These are phyloP conservation scores for Reutealis trisperma DNA, from an alignment of 345 rosid genomes.

Conservation along the genomic window DNA sequence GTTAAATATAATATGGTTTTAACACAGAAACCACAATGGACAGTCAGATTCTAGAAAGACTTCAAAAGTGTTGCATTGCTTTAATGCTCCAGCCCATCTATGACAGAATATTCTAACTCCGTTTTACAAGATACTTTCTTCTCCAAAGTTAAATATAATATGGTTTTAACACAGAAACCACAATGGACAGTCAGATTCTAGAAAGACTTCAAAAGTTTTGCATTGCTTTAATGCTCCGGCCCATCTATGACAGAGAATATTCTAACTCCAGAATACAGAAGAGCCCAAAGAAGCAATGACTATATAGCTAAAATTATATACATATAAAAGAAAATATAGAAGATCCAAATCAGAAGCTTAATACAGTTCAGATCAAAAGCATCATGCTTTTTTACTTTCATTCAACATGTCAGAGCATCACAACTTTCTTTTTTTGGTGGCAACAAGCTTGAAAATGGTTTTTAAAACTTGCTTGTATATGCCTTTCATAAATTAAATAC, in stretches of 20 bases:
- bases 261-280: not conserved
- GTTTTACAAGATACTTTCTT: not conserved
- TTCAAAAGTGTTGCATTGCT: not conserved
- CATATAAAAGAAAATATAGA: not conserved
- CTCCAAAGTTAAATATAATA: not conserved
- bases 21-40: not conserved
- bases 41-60: not conserved
- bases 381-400: not conserved
- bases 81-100: not conserved
- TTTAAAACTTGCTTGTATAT: not conserved
- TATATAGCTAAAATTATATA: not conserved
- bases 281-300: not conserved
- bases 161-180: not conserved
- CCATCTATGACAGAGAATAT: not conserved
- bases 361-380: not conserved
- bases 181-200: not conserved
- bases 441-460: not conserved
- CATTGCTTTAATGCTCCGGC: not conserved
- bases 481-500: not conserved
- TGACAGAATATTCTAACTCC: not conserved
- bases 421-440: not conserved
- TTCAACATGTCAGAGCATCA: not conserved
- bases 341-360: not conserved
- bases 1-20: not conserved
- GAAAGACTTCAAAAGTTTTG: not conserved